Evolutionary conservation across 306 rosid species (phyloP).

Genomic region (Cajanus cajan): DNA sequence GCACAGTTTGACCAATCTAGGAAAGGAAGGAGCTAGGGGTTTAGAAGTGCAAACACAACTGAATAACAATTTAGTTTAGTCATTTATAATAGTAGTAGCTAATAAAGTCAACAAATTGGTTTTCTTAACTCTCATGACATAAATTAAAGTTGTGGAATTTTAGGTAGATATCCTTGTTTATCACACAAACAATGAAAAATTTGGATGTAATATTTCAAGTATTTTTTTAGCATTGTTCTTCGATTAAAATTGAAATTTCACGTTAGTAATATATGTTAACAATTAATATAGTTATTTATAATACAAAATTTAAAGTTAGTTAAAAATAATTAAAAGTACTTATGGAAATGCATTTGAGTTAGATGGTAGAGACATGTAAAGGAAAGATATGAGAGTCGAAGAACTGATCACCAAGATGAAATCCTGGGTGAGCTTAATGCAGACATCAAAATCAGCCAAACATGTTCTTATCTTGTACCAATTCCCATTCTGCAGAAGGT

Average conservation of each 20-base stretch:
- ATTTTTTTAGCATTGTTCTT: too few relatives aligned
- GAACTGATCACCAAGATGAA: conserved; percentile 58
- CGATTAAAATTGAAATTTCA: too few relatives aligned
- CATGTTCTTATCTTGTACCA: conserved; percentile 63
- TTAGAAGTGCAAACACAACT: not conserved
- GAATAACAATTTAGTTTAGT: not conserved
- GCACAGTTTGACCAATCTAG: not conserved
- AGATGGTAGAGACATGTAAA: conserved; percentile 45
- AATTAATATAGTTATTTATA: too few relatives aligned
- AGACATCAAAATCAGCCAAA: conserved; percentile 60
- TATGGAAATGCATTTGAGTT: too few relatives aligned
- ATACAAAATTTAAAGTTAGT: too few relatives aligned
- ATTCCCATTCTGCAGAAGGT: too few relatives aligned
- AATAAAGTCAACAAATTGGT: not conserved
- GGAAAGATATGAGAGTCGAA: conserved; percentile 61
- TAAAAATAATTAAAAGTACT: too few relatives aligned
- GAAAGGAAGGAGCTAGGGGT: not conserved
- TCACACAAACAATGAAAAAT: not conserved
- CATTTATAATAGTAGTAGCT: not conserved
- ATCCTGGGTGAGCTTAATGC: conserved; percentile 44
- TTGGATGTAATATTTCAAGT: too few relatives aligned
- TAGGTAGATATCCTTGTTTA: not conserved
- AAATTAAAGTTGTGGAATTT: not conserved
- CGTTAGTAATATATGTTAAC: too few relatives aligned
- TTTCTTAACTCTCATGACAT: not conserved